phyloP scores from a whole-genome alignment of 768 basidiomycete genomes.

The Amanita rubescens region DNA sequence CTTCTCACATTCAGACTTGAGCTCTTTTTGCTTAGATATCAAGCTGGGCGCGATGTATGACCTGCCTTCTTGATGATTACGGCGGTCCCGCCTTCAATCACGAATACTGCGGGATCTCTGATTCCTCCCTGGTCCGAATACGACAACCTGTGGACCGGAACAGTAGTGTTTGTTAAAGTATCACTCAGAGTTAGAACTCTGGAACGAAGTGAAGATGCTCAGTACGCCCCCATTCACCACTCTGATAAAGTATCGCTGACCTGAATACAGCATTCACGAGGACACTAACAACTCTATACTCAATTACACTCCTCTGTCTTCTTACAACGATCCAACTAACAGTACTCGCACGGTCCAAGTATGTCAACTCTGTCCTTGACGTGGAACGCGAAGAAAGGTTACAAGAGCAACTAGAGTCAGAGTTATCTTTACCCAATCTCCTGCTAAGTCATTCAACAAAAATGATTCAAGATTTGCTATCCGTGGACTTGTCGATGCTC shows the following conservation, averaged over 20 bases:
- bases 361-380: constrained; percentile 61
- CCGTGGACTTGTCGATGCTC: constrained; percentile 16
- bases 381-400: constrained; percentile 52
- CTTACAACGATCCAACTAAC: constrained; percentile 83
- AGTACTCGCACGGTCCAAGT: constrained; percentile 74
- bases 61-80: no score
- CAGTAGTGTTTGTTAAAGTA: no score
- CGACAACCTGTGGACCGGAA: no score
- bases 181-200: no score
- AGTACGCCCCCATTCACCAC: constrained; percentile 36
- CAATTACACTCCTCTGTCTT: constrained; percentile 78
- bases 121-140: no score
- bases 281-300: constrained; percentile 80
- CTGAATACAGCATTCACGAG: constrained; percentile 68
- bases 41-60: no score
- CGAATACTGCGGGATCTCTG: no score
- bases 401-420: constrained; percentile 35
- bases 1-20: no score
- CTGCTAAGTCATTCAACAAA: constrained; percentile 21
- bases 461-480: constrained; percentile 17
- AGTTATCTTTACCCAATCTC: constrained; percentile 36
- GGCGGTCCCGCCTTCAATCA: no score
- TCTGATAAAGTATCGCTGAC: neutral
- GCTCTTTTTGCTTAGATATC: no score
- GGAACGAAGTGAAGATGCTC: constrained; percentile 89